phyloP scores from a whole-genome alignment of 805 yeast genomes.

The Kluyveromyces lactis region DNA sequence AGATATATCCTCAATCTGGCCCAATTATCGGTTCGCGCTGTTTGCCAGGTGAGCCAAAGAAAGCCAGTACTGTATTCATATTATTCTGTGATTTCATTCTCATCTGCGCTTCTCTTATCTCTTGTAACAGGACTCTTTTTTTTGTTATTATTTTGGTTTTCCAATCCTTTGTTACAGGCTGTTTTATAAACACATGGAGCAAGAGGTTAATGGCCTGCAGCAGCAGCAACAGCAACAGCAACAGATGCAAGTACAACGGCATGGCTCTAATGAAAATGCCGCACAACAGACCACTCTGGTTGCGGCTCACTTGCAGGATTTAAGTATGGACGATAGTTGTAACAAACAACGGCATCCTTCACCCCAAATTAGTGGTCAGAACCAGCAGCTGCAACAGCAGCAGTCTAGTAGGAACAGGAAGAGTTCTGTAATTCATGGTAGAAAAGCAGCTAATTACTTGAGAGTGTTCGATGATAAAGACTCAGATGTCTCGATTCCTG shows the following conservation, averaged over 20 bases:
- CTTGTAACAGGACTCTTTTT: too few species aligned
- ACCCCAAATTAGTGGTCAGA: background rate
- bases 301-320: slow-evolving; percentile 17
- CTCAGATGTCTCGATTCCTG: background rate
- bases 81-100: too few species aligned
- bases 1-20: too few species aligned
- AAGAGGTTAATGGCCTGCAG: background rate
- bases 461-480: slow-evolving; percentile 29
- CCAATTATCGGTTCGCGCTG: too few species aligned
- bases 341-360: slow-evolving; percentile 7
- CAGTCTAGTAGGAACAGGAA: background rate
- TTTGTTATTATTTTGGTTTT: too few species aligned
- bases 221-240: background rate
- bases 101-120: too few species aligned
- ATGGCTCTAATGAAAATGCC: too few species aligned
- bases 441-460: slow-evolving; percentile 28
- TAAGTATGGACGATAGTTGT: slow-evolving; percentile 16
- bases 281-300: slow-evolving; percentile 3
- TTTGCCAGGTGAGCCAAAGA: too few species aligned
- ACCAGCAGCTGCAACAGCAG: background rate
- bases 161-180: too few species aligned
- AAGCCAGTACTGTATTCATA: too few species aligned
- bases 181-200: too few species aligned
- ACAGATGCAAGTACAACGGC: too few species aligned
- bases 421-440: slow-evolving; percentile 23